Evolutionary conservation across 2,329 filamentous ascomycete genomes (phyloP).

Genomic region (Penicillium capsulatum): DNA sequence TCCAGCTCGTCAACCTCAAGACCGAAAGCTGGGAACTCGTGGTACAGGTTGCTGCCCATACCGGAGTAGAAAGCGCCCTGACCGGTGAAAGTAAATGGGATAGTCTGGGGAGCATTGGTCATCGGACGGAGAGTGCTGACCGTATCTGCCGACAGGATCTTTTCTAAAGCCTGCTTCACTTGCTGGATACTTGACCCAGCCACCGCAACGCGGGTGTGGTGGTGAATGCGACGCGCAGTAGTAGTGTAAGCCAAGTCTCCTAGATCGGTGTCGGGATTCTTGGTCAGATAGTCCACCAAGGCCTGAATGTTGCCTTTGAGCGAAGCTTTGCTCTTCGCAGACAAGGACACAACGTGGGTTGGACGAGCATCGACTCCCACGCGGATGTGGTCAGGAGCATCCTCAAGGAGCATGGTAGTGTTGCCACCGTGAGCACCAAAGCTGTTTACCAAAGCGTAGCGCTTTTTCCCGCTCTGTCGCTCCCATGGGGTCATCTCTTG

Average conservation of each 20-base stretch:
- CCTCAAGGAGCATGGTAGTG: constrained; percentile 60
- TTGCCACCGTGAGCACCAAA: constrained; percentile 69
- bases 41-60: constrained; percentile 36
- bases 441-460: constrained; percentile 55
- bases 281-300: constrained; percentile 52
- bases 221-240: constrained; percentile 52
- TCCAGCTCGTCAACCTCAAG: constrained; percentile 31
- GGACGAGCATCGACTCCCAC: constrained; percentile 47
- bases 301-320: constrained; percentile 52
- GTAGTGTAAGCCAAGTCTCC: constrained; percentile 60
- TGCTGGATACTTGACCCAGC: constrained; percentile 27
- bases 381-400: constrained; percentile 45
- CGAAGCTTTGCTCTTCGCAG: constrained; percentile 48
- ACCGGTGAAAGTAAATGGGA: constrained; percentile 39
- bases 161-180: constrained; percentile 10
- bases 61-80: constrained; percentile 39
- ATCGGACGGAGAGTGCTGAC: neutral
- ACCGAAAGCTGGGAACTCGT: constrained; percentile 31
- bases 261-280: constrained; percentile 43
- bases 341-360: constrained; percentile 54
- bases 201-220: constrained; percentile 35
- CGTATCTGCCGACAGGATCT: neutral
- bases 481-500: constrained; percentile 42
- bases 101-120: constrained; percentile 16
- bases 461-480: constrained; percentile 18